Conservation (phyloP, 2,329 filamentous ascomycete species). For the Lachnellula willkommii region DNA sequence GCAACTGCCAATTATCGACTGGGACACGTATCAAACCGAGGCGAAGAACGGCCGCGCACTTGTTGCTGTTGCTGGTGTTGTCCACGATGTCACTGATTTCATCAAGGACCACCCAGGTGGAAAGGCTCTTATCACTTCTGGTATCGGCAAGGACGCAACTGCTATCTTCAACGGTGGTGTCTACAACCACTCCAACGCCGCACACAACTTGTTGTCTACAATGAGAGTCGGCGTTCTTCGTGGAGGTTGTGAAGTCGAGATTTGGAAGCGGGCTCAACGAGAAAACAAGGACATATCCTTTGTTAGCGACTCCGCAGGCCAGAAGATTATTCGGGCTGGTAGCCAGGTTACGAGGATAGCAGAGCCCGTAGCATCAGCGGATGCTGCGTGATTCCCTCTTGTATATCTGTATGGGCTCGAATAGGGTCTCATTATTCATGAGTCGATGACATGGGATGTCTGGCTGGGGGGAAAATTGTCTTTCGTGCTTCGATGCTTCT, state of each 20-base stretch:
- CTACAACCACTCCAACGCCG: conserved; percentile 84
- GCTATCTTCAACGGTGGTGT: conserved; percentile 90
- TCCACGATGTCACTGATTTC: conserved; percentile 79
- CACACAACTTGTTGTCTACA: conserved; percentile 81
- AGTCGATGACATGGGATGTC: conserved; percentile 8
- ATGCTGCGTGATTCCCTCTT: conserved; percentile 58
- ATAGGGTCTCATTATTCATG: conserved; percentile 2
- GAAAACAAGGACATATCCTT: conserved; percentile 79
- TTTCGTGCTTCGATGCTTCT: conserved; percentile 9
- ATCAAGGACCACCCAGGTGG: conserved; percentile 89
- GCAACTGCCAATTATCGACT: conserved; percentile 77
- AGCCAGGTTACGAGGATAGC: conserved; percentile 78
- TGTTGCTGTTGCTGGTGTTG: conserved; percentile 73
- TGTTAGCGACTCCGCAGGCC: conserved; percentile 73
- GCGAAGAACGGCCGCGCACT: conserved; percentile 73
- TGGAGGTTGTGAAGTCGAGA: conserved; percentile 83
- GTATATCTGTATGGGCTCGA: conserved; percentile 2
- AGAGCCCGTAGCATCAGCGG: conserved; percentile 74
- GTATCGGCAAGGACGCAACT: conserved; percentile 81
- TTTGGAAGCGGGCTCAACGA: conserved; percentile 82
- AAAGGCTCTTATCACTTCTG: conserved; percentile 76
- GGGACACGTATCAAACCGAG: conserved; percentile 79
- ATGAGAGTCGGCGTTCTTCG: conserved; percentile 85
- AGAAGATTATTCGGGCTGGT: conserved; percentile 80
- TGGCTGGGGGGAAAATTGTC: conserved; percentile 4